phyloP scores from a whole-genome alignment of 1,284 basidiomycete genomes.

The Melampsora larici-populina region DNA sequence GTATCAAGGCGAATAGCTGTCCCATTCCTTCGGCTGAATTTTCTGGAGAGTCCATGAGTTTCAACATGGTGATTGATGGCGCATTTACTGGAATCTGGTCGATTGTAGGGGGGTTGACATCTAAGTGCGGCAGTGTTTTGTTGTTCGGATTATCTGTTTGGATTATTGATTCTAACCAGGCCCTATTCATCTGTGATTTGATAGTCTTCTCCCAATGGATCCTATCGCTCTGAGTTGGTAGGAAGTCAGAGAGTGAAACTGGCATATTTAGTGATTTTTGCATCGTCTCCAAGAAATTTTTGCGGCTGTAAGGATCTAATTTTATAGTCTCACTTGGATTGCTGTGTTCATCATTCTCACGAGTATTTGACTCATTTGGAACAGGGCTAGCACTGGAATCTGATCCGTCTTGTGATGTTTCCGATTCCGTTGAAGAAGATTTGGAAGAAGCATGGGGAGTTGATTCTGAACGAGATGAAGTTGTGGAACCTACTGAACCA shows the following conservation, averaged over 20 bases:
- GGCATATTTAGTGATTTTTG: neutral
- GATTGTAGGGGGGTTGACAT: neutral
- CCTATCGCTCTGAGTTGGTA: neutral
- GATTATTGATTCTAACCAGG: neutral
- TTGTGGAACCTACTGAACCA: neutral
- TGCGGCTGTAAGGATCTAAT: neutral
- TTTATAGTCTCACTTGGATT: neutral
- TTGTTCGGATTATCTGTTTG: too few relatives aligned
- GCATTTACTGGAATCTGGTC: neutral
- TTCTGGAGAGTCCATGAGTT: constrained; percentile 14
- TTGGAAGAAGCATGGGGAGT: neutral
- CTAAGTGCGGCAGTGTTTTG: neutral
- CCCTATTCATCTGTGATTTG: neutral
- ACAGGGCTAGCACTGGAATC: too few relatives aligned
- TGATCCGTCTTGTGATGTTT: too few relatives aligned
- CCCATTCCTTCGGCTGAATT: constrained; percentile 14
- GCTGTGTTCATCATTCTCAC: neutral
- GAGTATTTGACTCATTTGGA: too few relatives aligned
- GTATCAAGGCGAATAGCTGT: neutral
- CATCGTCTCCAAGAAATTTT: too few relatives aligned
- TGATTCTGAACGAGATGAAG: neutral
- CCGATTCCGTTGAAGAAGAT: too few relatives aligned
- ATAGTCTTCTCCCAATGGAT: neutral
- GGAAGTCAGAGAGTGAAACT: neutral
- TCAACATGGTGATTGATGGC: constrained; percentile 2